Conservation (phyloP, 495 filamentous ascomycete genomes). For the Stereocaulon alpinum region DNA sequence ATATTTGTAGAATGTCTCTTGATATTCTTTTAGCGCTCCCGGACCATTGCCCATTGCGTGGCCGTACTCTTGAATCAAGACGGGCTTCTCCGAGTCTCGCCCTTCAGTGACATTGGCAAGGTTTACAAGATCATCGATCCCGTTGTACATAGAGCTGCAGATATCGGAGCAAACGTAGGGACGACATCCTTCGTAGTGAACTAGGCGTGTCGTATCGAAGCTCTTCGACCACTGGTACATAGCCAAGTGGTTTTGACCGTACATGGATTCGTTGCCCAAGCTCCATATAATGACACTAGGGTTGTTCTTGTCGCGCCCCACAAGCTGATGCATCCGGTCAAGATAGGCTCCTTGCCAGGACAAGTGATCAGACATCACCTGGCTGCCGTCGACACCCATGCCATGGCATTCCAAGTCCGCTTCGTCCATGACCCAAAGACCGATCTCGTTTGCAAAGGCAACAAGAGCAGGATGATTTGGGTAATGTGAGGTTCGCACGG, state of each 20-base stretch:
- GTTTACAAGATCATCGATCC: slow-evolving; percentile 39
- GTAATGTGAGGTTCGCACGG: slow-evolving; percentile 52
- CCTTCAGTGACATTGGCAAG: slow-evolving; percentile 29
- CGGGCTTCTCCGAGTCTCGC: slow-evolving; percentile 41
- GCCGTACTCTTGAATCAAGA: slow-evolving; percentile 58
- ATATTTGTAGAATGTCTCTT: slow-evolving; percentile 46
- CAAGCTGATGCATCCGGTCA: slow-evolving; percentile 52
- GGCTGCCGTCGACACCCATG: slow-evolving; percentile 36
- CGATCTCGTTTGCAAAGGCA: slow-evolving; percentile 56
- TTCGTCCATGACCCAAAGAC: slow-evolving; percentile 62
- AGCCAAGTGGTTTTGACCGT: slow-evolving; percentile 49
- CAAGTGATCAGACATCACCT: slow-evolving; percentile 48
- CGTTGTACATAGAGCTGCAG: slow-evolving; percentile 57
- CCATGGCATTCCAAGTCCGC: slow-evolving; percentile 64
- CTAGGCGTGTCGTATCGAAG: slow-evolving; percentile 44
- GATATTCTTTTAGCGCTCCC: slow-evolving; percentile 54
- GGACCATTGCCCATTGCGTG: slow-evolving; percentile 70
- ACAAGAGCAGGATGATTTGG: slow-evolving; percentile 48
- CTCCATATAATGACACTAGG: slow-evolving; percentile 60
- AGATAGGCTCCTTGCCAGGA: slow-evolving; percentile 54
- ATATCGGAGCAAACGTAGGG: slow-evolving; percentile 51
- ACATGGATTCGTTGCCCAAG: slow-evolving; percentile 60
- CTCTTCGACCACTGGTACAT: slow-evolving; percentile 54
- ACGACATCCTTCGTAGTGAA: slow-evolving; percentile 59
- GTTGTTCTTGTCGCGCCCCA: slow-evolving; percentile 57